Evolutionary conservation across 768 basidiomycete species (phyloP), one percentile per base, ranked within the genome.

Genomic region (Termitomyces sp.): DNA sequence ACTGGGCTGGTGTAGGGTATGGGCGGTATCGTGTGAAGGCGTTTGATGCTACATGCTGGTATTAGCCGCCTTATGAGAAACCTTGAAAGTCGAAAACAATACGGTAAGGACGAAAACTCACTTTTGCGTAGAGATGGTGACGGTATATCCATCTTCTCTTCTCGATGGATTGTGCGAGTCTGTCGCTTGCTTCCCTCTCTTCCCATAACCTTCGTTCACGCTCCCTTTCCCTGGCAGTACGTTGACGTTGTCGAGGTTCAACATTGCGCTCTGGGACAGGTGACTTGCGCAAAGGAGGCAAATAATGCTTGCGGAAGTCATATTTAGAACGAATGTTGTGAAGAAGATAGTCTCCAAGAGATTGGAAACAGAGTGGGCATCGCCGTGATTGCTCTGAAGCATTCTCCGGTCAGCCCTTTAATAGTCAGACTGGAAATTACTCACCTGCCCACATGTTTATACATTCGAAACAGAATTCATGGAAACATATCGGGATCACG

Each of bases 401-500:
- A 47, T n/a, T 20, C 9, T 20, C 39, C 16, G 22, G 42, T 45
- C 22, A 39, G 30, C 39, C 33, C 14, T 8, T 40, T 51, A 33
- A 30, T 45, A 5, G 26, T 24, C 34, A 36, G 36, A 42, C 44
- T 20, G 27, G n/a, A 22, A n/a, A 9, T 9, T n/a, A 74, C 81
- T 63, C 59, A 91, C 91, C 87, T 53, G 89, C 82, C 95, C 94
- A 96, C 1, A 94, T 73, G 47, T 89, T 75, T 24, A 97, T 79
- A 69, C 95, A 98, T 56, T 92, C 90, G 63, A 96, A 96, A 66
- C 95, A 98, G 67, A 95, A 95, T 67, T 91, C 89, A 76, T 98
- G 95, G 2, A 91, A 89, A 71, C 95, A 97, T 8, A 77, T 80
- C 1, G 93, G 91, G 26, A 96, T 77, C 39, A 95, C 80, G 0